Percentiles rank a stretch among this genome's conserved stretches.
phyloP scores from a whole-genome alignment of 108 stramenopile species.

The Pseudonitzschia multiseries region DNA sequence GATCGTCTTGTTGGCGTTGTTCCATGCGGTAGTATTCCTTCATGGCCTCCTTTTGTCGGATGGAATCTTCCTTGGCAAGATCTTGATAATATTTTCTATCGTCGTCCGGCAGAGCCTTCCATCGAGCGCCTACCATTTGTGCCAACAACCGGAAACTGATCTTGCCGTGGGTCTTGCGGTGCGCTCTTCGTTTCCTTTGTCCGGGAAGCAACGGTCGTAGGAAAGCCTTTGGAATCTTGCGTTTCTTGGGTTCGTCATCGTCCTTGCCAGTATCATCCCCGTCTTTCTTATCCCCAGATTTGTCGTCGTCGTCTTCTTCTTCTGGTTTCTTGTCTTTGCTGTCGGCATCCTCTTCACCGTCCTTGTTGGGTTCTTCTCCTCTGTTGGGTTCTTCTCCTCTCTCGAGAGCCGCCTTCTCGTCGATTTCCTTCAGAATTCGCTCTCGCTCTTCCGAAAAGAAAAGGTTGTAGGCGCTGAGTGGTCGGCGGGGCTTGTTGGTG shows the following conservation, averaged over 20 bases:
- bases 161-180: constrained; percentile 67
- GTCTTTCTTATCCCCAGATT: neutral
- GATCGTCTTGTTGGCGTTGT: constrained; percentile 15
- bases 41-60: constrained; percentile 57
- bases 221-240: constrained; percentile 39
- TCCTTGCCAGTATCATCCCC: neutral
- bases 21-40: constrained; percentile 48
- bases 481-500: constrained; percentile 56
- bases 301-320: neutral
- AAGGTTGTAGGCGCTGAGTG: constrained; percentile 62
- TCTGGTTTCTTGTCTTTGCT: neutral
- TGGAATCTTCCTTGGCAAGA: constrained; percentile 52
- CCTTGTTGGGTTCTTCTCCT: constrained; percentile 17
- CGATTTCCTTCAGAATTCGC: constrained; percentile 55
- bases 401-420: constrained; percentile 23
- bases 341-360: constrained; percentile 18
- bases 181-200: constrained; percentile 50
- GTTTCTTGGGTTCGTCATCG: constrained; percentile 8
- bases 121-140: constrained; percentile 52
- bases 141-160: constrained; percentile 55
- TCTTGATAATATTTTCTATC: constrained; percentile 49
- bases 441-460: constrained; percentile 68
- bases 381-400: constrained; percentile 19
- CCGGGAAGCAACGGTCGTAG: constrained; percentile 45
- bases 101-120: constrained; percentile 53